These are phyloP conservation scores for Stagonosporopsis cucurbitacearum DNA, from an alignment of 2,329 filamentous ascomycete genomes.

Conservation along the genomic window DNA sequence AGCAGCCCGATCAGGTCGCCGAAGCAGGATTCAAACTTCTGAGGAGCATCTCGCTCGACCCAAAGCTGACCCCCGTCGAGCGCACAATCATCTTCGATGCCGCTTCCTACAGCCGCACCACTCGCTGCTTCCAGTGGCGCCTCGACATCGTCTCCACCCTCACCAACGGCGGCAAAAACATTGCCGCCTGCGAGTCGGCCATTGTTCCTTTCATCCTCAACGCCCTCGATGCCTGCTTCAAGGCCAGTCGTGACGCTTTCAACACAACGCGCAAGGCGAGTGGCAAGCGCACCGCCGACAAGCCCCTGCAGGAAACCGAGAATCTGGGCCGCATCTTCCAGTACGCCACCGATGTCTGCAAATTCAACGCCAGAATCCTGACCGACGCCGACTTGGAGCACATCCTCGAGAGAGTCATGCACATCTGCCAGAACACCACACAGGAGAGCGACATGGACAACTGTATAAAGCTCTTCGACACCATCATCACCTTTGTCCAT, in stretches of 20 bases:
- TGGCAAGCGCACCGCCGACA: constrained; percentile 34
- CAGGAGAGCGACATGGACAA: constrained; percentile 69
- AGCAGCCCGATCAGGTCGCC: constrained; percentile 43
- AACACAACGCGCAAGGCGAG: constrained; percentile 31
- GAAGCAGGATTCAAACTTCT: constrained; percentile 46
- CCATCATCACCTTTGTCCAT: constrained; percentile 74
- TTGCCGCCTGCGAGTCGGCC: constrained; percentile 47
- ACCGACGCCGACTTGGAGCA: constrained; percentile 66
- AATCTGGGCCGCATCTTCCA: constrained; percentile 66
- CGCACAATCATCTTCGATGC: constrained; percentile 49
- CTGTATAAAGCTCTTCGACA: constrained; percentile 72
- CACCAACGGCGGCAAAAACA: constrained; percentile 47
- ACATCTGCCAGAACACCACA: constrained; percentile 72
- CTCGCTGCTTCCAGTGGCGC: constrained; percentile 40
- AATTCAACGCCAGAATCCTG: constrained; percentile 75
- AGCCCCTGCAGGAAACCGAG: constrained; percentile 35
- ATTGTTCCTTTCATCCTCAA: constrained; percentile 43
- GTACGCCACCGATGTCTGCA: constrained; percentile 72
- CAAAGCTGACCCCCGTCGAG: constrained; percentile 45
- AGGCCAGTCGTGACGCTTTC: constrained; percentile 36
- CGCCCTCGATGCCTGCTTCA: constrained; percentile 44
- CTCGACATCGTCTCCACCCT: constrained; percentile 46
- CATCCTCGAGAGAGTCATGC: constrained; percentile 67
- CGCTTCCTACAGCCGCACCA: constrained; percentile 36
- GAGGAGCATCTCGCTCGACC: constrained; percentile 41